Conservation (phyloP, 2,329 filamentous ascomycete genomes). For the Aspergillus costaricaensis region DNA sequence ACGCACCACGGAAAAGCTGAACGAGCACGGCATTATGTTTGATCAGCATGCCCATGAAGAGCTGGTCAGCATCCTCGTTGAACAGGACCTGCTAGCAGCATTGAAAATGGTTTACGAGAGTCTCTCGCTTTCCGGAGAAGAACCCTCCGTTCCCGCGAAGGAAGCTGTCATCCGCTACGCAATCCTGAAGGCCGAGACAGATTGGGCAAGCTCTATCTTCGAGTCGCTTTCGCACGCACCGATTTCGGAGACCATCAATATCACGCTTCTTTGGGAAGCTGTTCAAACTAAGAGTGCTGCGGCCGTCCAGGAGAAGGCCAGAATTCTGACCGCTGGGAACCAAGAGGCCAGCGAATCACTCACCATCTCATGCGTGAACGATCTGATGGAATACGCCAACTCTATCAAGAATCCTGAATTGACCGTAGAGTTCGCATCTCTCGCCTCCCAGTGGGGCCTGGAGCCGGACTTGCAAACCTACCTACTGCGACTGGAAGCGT, state of each 20-base stretch:
- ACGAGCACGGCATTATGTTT: slow-evolving; percentile 54
- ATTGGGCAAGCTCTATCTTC: slow-evolving; percentile 66
- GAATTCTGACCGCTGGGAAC: slow-evolving; percentile 59
- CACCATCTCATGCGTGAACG: slow-evolving; percentile 73
- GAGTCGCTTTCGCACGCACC: slow-evolving; percentile 47
- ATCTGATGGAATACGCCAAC: slow-evolving; percentile 71
- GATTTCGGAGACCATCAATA: slow-evolving; percentile 66
- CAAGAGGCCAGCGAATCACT: slow-evolving; percentile 53
- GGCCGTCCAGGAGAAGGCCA: slow-evolving; percentile 72
- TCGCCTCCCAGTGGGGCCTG: slow-evolving; percentile 68
- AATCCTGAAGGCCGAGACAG: slow-evolving; percentile 58
- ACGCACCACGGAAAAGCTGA: slow-evolving; percentile 57
- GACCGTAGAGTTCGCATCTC: slow-evolving; percentile 70
- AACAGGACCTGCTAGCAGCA: slow-evolving; percentile 57
- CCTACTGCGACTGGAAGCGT: slow-evolving; percentile 73
- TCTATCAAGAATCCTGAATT: slow-evolving; percentile 69
- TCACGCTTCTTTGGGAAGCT: slow-evolving; percentile 74
- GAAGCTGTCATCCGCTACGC: slow-evolving; percentile 62
- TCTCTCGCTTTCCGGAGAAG: slow-evolving; percentile 46
- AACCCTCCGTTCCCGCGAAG: slow-evolving; percentile 52
- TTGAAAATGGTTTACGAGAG: slow-evolving; percentile 69
- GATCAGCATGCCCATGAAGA: slow-evolving; percentile 46
- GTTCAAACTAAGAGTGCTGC: slow-evolving; percentile 70
- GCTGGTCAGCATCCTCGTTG: slow-evolving; percentile 65
- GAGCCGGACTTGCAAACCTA: slow-evolving; percentile 69